Base-by-base conservation (phyloP, 345 rosid genomes). In the Corymbia maculata region DNA sequence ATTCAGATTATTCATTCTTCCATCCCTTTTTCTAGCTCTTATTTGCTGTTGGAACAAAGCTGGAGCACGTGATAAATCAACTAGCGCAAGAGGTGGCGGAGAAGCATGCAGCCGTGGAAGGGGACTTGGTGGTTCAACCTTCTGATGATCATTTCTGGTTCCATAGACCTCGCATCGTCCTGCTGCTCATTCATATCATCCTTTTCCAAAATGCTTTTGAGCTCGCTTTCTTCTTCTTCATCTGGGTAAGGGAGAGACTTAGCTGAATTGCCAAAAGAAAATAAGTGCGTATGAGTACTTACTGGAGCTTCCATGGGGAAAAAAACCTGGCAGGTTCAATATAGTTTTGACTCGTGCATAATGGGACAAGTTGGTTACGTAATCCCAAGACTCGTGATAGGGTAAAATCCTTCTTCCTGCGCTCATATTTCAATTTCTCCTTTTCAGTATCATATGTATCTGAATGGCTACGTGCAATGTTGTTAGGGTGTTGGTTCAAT, bases 141-240 rank as follows among this genome's bases (percentile, higher is more conserved):
- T 95, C 97, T 22, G 98, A 97, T 90, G 95, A 94, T 82, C 92
- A 92, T 21, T 96, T 96, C 92, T 97, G 98, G 98, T 94, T 97
- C 88, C 57, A 79, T 32, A 90, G 91, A 86, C 99, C 98, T 1
- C 86, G 79, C 61, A 89, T 97, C 13, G 88, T 97, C 87, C 95
- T 96, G 89, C 52, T 92, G 79, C 91, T 97, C 88, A 95, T 97
- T 64, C 99, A 97, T 36, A 88, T 97, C 91, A 93, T 94, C 90
- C 94, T 96, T 2, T 97, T 97, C 90, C 99, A 97, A 64, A 97
- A 97, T 90, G 94, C 99, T 13, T 97, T 97, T 55, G 98, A 96
- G 66, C 42, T 97, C 9, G 98, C 99, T 11, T 95, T 92, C 92
- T 89, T 97, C 92, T 95, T 97, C 92, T 97, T 93, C 89, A 92